Conservation (phyloP, 345 rosid species). For the Populus davidiana region DNA sequence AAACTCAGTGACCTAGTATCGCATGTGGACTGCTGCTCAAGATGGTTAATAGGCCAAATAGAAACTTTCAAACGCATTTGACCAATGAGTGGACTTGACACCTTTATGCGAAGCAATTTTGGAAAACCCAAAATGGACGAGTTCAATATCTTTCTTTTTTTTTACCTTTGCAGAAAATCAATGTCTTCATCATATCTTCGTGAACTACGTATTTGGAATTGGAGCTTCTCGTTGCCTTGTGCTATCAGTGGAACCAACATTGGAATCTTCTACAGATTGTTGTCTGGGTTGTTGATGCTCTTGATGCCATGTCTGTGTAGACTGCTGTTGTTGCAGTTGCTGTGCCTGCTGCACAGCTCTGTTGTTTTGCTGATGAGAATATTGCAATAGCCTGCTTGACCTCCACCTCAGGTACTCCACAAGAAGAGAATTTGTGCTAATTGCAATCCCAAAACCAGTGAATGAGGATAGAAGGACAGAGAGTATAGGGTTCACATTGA, state of each 20-base stretch:
- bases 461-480: conserved; percentile 53
- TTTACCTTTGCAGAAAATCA: neutral
- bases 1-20: neutral
- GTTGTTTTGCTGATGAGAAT: conserved; percentile 13
- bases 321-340: neutral
- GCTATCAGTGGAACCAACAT: conserved; percentile 7
- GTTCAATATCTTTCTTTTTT: neutral
- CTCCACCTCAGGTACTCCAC: conserved; percentile 54
- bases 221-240: conserved; percentile 12
- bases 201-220: neutral
- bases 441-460: conserved; percentile 57
- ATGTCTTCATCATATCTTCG: neutral
- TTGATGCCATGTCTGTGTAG: neutral
- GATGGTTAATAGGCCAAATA: neutral
- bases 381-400: conserved; percentile 30
- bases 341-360: conserved; percentile 26
- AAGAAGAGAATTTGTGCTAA: conserved; percentile 52
- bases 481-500: conserved; percentile 43
- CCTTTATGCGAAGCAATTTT: too few species aligned
- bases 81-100: neutral
- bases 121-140: too few species aligned
- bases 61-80: neutral
- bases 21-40: neutral
- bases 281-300: conserved; percentile 16
- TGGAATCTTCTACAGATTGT: conserved; percentile 11